Evolutionary conservation across 495 filamentous ascomycete species (phyloP).

Genomic region (Neurospora africana): DNA sequence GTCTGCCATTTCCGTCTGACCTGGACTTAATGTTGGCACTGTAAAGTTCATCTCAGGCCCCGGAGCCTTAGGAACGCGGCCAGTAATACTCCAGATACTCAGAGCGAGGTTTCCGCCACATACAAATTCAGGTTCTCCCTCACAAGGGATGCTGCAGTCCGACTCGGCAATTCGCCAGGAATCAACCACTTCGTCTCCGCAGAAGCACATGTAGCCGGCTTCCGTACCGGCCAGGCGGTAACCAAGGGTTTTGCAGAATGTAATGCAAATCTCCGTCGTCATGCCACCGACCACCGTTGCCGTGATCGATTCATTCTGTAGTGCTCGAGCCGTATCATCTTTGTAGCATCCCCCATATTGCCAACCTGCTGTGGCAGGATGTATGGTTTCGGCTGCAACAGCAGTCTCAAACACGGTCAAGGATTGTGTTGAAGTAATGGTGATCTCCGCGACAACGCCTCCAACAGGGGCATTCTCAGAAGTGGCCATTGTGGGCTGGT

Average conservation of each 20-base stretch:
- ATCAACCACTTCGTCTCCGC: conserved; percentile 37
- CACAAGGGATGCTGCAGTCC: conserved; percentile 30
- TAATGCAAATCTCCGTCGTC: conserved; percentile 46
- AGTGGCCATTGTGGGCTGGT: background rate
- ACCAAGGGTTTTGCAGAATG: conserved; percentile 36
- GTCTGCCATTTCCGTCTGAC: conserved; percentile 8
- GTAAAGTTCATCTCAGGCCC: conserved; percentile 8
- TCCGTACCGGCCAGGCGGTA: conserved; percentile 49
- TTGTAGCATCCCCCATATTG: conserved; percentile 48
- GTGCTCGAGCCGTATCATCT: conserved; percentile 39
- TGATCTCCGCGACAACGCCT: background rate
- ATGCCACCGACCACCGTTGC: conserved; percentile 22
- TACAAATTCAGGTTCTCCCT: conserved; percentile 25
- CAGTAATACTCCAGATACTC: conserved; percentile 28
- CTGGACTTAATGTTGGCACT: conserved; percentile 8
- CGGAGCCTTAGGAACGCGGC: conserved; percentile 10
- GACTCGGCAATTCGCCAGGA: conserved; percentile 25
- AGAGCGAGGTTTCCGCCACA: conserved; percentile 33
- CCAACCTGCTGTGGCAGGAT: conserved; percentile 31
- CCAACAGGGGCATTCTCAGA: background rate
- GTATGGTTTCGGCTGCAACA: conserved; percentile 9
- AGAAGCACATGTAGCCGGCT: conserved; percentile 51
- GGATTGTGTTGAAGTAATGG: background rate
- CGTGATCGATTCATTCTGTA: conserved; percentile 25
- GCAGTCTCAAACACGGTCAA: conserved; percentile 1